phyloP scores from a whole-genome alignment of 176 grass and related monocot genomes.

The Aegilops umbellulata region DNA sequence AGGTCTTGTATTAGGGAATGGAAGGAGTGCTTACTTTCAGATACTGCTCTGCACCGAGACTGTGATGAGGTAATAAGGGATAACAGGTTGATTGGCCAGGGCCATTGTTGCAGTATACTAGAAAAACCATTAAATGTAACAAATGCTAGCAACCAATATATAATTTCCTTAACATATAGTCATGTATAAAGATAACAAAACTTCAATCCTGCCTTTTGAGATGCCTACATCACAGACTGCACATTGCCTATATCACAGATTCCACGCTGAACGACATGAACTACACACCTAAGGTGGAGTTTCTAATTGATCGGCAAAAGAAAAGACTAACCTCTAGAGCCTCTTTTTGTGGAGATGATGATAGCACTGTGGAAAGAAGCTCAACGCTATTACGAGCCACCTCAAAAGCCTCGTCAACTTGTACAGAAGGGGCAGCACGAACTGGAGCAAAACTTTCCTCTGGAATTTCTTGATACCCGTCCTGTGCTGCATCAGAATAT shows the following conservation, averaged over 20 bases:
- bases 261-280: background rate
- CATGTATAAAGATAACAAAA: background rate
- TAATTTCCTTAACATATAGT: background rate
- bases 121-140: background rate
- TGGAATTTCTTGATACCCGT: slow-evolving; percentile 64
- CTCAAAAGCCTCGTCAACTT: slow-evolving; percentile 68
- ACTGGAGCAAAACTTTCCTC: slow-evolving; percentile 38
- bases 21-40: background rate
- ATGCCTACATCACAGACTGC: background rate
- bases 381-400: slow-evolving; percentile 84
- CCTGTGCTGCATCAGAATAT: slow-evolving; percentile 47
- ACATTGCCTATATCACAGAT: background rate
- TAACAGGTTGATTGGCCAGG: background rate
- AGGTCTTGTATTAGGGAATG: no score
- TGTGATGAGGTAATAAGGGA: background rate
- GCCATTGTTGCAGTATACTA: background rate
- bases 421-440: slow-evolving; percentile 49
- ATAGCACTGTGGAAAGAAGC: slow-evolving; percentile 85
- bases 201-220: background rate
- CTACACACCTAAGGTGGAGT: background rate
- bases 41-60: background rate
- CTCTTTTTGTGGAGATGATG: slow-evolving; percentile 80
- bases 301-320: background rate
- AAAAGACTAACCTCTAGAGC: slow-evolving; percentile 60
- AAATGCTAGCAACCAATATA: background rate